Base-by-base conservation (phyloP, 2,329 filamentous ascomycete species). In the Acrodontium crateriforme region DNA sequence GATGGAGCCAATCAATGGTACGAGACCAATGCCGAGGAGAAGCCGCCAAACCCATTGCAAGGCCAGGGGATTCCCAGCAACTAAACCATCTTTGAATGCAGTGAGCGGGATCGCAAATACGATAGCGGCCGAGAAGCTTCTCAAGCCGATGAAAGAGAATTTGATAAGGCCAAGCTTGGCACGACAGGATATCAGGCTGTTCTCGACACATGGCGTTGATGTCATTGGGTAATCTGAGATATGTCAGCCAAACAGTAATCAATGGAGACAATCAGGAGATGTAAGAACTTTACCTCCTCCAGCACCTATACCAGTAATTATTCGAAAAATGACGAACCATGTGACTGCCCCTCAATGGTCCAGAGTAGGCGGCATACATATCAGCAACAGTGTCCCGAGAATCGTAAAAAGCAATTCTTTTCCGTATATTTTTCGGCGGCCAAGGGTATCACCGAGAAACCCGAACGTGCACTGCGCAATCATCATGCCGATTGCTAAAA, bases 11-110 rank as follows among this genome's bases (percentile, higher is more conserved):
- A 30, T 20, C 9, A 30, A 18, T 18, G 28, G 28, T 16, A 30
- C 11, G 11, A 30, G 23, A 12, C 28, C 28, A 11, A 30, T 30
- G 15, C 28, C 28, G 12, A 30, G 18, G 5, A 30, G 22, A 9
- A 30, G 28, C 9, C 28, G 23, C 28, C 28, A 30, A 12, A 30
- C 28, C n/a, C 24, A 30, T 25, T 30, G 28, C 28, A 30, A 18
- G 14, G 25, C n/a, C 6, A 19, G 9, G 10, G 26, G 20, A 24
- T 30, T 18, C 9, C 10, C n/a, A n/a, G n/a, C 9, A 9, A 11
- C 8, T 12, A 30, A 20, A 9, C n/a, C 9, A 7, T 15, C 16
- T 13, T 15, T 30, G 28, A 30, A 30, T 3, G 22, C 28, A 9
- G 23, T 12, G 10, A 30, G 28, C 7, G 25, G 13, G 16, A 29